Evolutionary conservation across 2,329 filamentous ascomycete species (phyloP), one percentile per base, ranked within the genome.

Genomic region (Pezicula carpinea): DNA sequence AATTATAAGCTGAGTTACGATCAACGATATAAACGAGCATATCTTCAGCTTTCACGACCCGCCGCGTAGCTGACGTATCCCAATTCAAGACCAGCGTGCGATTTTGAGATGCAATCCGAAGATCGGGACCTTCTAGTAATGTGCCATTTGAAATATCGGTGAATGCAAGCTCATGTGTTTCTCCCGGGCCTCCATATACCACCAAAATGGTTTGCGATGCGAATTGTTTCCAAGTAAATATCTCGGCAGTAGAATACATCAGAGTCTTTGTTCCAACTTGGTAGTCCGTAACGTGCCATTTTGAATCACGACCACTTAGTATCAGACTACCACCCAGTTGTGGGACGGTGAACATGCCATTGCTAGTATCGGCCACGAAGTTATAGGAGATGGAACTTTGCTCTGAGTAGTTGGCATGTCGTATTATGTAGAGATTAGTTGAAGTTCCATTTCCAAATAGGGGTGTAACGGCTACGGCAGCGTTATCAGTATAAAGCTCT

Each of bases 231-330:
- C 80, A 84, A 0, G 80, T 85, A 50, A 80, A 79, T 29, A 87
- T 74, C 54, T 87, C 83, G 0, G 79, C 80, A 1, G 83, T 82
- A 0, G 79, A 85, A 63, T 87, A 87, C 1, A 85, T 58, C 21
- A 87, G 55, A 1, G 69, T 75, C 14, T 69, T 62, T 10, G 73
- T 70, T 0, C 79, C 80, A 34, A 86, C 66, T 5, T 75, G 67
- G 48, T 86, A 87, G 52, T 87, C 79, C 0, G 74, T 79, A 5
- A 86, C 76, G 54, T 83, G 78, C 21, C 85, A 73, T 63, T 78
- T 86, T 0, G 81, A 82, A 57, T 87, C 83, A 8, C 82, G 70
- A 0, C 82, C 76, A 29, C 74, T 72, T 5, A 87, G 64, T 0
- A 71, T 74, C 4, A 87, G 66, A 0, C 65, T 70, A 1, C 73